phyloP scores from a whole-genome alignment of 2,329 filamentous ascomycete species.

The Dactylellina leptospora region DNA sequence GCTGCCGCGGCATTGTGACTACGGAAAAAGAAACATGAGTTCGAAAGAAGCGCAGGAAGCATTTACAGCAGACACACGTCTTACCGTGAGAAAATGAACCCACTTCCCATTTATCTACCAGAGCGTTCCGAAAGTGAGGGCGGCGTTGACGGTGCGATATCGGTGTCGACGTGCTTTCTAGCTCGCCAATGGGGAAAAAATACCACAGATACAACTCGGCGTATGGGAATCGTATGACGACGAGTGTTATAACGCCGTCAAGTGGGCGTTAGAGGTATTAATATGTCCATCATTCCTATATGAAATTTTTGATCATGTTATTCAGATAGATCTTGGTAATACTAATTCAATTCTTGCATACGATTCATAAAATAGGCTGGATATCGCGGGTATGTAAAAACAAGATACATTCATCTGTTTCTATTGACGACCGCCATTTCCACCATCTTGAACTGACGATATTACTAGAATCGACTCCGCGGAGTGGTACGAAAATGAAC shows the following conservation, averaged over 20 bases:
- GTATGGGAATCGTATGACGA: conserved; percentile 74
- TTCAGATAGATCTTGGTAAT: neutral
- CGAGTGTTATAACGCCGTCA: conserved; percentile 69
- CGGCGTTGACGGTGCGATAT: conserved; percentile 14
- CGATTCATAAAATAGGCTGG: conserved; percentile 27
- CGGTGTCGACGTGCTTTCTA: conserved; percentile 56
- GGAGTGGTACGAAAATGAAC: conserved; percentile 76
- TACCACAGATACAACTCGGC: conserved; percentile 77
- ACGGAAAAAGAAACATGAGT: conserved; percentile 21
- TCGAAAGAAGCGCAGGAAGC: conserved; percentile 29
- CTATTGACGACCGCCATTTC: neutral
- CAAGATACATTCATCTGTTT: neutral
- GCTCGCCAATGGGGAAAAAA: conserved; percentile 72
- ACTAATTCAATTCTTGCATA: neutral
- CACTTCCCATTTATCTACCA: neutral
- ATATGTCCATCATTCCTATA: conserved; percentile 49
- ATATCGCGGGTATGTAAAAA: conserved; percentile 53
- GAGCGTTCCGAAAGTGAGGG: neutral
- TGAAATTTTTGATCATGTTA: conserved; percentile 38
- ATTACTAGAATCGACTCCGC: conserved; percentile 66
- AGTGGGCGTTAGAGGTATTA: conserved; percentile 66
- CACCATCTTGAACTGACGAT: too few relatives aligned
- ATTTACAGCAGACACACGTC: conserved; percentile 34
- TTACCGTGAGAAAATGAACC: conserved; percentile 22
- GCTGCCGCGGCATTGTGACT: too few relatives aligned